These are phyloP conservation scores for Cyclotella cryptica DNA, from an alignment of 108 stramenopile genomes.

Conservation along the genomic window DNA sequence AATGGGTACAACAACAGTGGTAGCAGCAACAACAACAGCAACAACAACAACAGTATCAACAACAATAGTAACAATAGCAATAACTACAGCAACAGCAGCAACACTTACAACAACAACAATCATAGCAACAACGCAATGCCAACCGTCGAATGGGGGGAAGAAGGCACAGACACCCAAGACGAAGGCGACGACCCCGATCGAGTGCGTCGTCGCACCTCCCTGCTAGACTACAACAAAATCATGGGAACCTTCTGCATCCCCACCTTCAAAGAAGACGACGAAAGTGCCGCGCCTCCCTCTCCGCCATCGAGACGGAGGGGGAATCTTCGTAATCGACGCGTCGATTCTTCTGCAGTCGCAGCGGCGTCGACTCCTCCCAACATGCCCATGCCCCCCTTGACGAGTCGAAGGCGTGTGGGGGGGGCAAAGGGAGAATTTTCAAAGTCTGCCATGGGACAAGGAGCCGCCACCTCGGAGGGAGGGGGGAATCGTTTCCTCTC, in stretches of 20 bases:
- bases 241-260: slow-evolving; percentile 29
- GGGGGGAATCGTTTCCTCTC: no score
- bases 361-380: no score
- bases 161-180: neutral
- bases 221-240: neutral
- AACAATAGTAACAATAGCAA: no score
- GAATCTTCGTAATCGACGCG: neutral
- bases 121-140: neutral
- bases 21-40: neutral
- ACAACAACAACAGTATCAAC: neutral
- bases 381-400: no score
- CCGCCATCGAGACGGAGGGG: neutral
- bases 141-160: neutral
- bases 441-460: no score
- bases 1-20: neutral
- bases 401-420: no score
- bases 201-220: no score
- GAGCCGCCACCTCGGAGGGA: no score
- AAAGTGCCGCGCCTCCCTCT: neutral
- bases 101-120: neutral
- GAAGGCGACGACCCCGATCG: no score
- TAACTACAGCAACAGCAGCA: neutral
- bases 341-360: no score
- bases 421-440: no score
- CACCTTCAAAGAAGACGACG: slow-evolving; percentile 23